phyloP scores from a whole-genome alignment of 352 stramenopile genomes.

The Pythium dissimile region DNA sequence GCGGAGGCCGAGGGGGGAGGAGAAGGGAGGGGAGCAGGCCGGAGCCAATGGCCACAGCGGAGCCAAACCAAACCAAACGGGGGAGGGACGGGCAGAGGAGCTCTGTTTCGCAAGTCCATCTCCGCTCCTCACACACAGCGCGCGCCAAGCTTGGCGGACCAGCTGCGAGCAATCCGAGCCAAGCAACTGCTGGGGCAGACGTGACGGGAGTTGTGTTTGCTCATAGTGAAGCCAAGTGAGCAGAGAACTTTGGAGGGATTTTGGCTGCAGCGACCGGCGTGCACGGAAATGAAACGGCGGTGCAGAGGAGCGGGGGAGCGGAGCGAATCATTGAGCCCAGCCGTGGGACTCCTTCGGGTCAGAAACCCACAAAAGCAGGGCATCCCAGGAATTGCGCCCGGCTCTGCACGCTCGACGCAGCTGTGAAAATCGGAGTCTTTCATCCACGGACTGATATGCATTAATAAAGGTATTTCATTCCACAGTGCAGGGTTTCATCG shows the following conservation, averaged over 20 bases:
- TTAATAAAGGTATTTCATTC: background rate
- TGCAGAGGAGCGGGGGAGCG: conserved; percentile 1
- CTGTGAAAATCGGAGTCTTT: background rate
- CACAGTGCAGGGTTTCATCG: background rate
- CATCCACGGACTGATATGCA: conserved; percentile 6
- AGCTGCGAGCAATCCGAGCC: background rate
- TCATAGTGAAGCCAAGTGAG: conserved; percentile 17
- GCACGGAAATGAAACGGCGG: conserved; percentile 15
- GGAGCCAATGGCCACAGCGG: conserved; percentile 12
- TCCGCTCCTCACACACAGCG: background rate
- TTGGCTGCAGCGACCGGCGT: background rate
- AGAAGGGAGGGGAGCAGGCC: background rate
- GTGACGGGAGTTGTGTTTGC: background rate
- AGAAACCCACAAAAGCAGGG: conserved; percentile 18
- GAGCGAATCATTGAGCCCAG: conserved; percentile 12
- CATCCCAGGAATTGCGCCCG: conserved; percentile 6
- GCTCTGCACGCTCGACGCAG: background rate
- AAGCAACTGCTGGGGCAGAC: conserved; percentile 16
- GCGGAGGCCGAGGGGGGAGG: background rate
- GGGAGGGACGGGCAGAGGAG: background rate
- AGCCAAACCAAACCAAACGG: background rate
- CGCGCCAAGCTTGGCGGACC: background rate
- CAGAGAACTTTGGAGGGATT: background rate
- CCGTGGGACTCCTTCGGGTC: conserved; percentile 9
- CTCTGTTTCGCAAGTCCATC: conserved; percentile 16